Conservation (phyloP, 1,284 basidiomycete genomes). For the Cryptococcus maquisensis region DNA sequence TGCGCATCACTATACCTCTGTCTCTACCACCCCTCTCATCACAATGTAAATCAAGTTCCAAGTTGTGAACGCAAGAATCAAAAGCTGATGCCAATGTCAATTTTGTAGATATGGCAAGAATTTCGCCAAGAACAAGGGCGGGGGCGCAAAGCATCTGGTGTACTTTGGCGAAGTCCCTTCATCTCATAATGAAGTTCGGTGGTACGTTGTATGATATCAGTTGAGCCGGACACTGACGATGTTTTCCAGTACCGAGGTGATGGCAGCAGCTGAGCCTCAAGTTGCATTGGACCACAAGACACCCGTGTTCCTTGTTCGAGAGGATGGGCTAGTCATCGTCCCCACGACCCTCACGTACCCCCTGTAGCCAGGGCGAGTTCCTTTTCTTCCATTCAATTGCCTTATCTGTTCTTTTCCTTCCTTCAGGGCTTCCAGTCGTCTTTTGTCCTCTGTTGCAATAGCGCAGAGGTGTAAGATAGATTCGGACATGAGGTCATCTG, state of each 20-base stretch:
- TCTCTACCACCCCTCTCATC: slow-evolving; percentile 31
- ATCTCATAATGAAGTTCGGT: slow-evolving; percentile 78
- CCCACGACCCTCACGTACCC: slow-evolving; percentile 83
- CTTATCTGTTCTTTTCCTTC: not conserved
- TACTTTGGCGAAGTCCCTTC: slow-evolving; percentile 88
- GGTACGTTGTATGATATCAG: slow-evolving; percentile 53
- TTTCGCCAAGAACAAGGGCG: slow-evolving; percentile 72
- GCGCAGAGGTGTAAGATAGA: no score
- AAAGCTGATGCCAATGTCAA: not conserved
- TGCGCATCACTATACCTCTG: slow-evolving; percentile 34
- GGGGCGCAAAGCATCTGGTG: slow-evolving; percentile 52
- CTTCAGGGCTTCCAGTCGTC: not conserved
- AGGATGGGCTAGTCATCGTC: slow-evolving; percentile 79
- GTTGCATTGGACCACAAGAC: slow-evolving; percentile 50
- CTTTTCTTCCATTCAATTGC: not conserved
- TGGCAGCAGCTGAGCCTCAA: slow-evolving; percentile 46
- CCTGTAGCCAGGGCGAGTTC: not conserved
- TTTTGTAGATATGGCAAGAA: slow-evolving; percentile 81
- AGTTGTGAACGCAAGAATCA: not conserved
- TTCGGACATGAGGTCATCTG: no score
- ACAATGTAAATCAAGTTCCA: slow-evolving; percentile 32
- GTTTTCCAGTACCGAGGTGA: slow-evolving; percentile 54
- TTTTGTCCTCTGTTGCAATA: not conserved
- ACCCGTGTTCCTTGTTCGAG: slow-evolving; percentile 77
- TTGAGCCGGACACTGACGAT: not conserved